A percentile compares a stretch with the other conserved stretches of the same genome.
These are phyloP conservation scores for Cylindrotheca closterium DNA, from an alignment of 108 stramenopile species.

Conservation along the genomic window DNA sequence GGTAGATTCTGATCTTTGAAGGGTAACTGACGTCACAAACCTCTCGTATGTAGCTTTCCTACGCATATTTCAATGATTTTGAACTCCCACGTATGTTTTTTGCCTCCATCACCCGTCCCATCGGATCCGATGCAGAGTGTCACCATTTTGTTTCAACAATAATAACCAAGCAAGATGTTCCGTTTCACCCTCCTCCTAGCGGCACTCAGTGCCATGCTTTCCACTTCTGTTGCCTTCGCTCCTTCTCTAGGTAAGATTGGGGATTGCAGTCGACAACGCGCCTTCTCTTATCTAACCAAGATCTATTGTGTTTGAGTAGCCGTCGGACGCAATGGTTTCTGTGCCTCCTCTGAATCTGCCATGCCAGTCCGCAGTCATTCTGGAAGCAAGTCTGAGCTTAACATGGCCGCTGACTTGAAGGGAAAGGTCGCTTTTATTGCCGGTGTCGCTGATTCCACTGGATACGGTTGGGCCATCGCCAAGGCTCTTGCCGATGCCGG, in stretches of 20 bases:
- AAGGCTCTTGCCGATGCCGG: conserved; percentile 94
- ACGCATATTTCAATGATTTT: no score
- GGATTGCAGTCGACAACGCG: background rate
- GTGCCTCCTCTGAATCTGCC: conserved; percentile 20
- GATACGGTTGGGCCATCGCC: conserved; percentile 98
- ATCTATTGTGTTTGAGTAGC: conserved; percentile 4
- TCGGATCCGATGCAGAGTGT: no score
- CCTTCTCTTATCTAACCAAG: background rate
- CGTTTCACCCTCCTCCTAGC: conserved; percentile 37
- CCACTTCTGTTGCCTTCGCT: conserved; percentile 37
- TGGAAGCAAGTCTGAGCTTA: conserved; percentile 37
- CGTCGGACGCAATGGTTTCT: conserved; percentile 39
- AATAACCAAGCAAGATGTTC: conserved; percentile 30
- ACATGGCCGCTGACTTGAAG: conserved; percentile 76
- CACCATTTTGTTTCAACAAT: background rate
- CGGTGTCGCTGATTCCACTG: conserved; percentile 96
- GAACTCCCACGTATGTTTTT: no score
- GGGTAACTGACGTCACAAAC: no score
- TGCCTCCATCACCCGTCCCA: no score
- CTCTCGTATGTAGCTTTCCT: no score
- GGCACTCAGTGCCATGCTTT: conserved; percentile 33
- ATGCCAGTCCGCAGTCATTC: conserved; percentile 32
- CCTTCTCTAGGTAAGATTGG: conserved; percentile 39
- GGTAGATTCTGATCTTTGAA: no score
- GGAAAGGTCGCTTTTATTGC: conserved; percentile 97